Evolutionary conservation across 495 filamentous ascomycete genomes (phyloP), one percentile per base, ranked within the genome.

Genomic region (Daldinia bambusicola): DNA sequence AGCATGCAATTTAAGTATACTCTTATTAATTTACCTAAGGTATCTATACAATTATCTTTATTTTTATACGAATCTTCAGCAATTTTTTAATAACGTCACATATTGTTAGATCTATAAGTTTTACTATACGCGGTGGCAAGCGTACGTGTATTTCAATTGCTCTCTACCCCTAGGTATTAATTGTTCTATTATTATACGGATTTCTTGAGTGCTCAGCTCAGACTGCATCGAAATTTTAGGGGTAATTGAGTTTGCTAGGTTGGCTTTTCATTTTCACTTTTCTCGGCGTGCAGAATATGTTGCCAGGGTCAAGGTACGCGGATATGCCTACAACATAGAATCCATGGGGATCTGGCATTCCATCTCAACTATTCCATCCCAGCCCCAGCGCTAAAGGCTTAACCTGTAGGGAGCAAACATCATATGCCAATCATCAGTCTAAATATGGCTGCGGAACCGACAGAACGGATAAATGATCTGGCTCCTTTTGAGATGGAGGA

Each of bases 391-490:
- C 22, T 70, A 56, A 41, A 60, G 45, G 51, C n/a, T 63, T 31
- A n/a, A 20, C 57, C 56, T 59, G 5, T 53, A 52, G 12, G 26
- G 30, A 26, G 18, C 48, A 52, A 30, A 61, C 45, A 13, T 31
- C 14, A 16, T 63, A 63, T 63, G 60, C 66, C 41, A 43, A 56
- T 69, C 43, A 36, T 59, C 22, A 38, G 32, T 20, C 32, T 57
- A 32, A 61, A 58, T 52, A 12, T 55, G 31, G 43, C 43, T n/a
- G 45, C 26, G 48, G 57, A 67, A 67, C 69, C 69, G 57, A 61
- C 53, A 66, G 53, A 48, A 63, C 38, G 63, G 61, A 63, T 71
- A 63, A 16, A 30, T 41, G 62, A 70, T 65, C 61, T 61, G 30
- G 16, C 30, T 34, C 10, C 5, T 34, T 51, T 6, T 18, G 32